A percentile compares a stretch with the other conserved stretches of the same genome.
phyloP scores from a whole-genome alignment of 1,284 basidiomycete genomes.

The Neotropicomus parvogracilis region DNA sequence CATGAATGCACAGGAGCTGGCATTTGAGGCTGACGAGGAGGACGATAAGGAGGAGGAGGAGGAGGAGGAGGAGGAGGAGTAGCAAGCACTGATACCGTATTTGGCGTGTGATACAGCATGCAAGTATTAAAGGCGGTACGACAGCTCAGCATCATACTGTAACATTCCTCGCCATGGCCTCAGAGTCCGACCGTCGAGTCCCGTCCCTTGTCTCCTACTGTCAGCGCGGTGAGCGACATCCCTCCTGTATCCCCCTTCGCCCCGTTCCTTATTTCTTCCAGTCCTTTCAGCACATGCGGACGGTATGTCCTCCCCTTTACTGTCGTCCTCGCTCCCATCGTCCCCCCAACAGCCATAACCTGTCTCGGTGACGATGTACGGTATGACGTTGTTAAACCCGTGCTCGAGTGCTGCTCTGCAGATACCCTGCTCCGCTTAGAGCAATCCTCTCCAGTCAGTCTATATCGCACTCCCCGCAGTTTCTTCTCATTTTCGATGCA shows the following conservation, averaged over 20 bases:
- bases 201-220: conserved; percentile 47
- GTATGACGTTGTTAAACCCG: conserved; percentile 62
- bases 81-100: conserved; percentile 11
- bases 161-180: conserved; percentile 20
- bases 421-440: conserved; percentile 68
- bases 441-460: conserved; percentile 61
- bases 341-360: conserved; percentile 43
- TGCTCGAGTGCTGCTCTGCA: conserved; percentile 65
- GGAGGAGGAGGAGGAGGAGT: conserved; percentile 4
- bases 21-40: conserved; percentile 45
- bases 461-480: conserved; percentile 4
- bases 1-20: conserved; percentile 68
- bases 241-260: not conserved
- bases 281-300: conserved; percentile 56
- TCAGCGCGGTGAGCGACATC: conserved; percentile 35
- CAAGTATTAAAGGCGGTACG: conserved; percentile 19
- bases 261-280: conserved; percentile 20
- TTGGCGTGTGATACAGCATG: conserved; percentile 19
- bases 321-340: conserved; percentile 3
- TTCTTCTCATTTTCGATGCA: conserved; percentile 29
- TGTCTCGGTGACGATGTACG: conserved; percentile 57
- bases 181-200: conserved; percentile 38
- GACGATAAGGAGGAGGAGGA: conserved; percentile 36
- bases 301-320: conserved; percentile 34
- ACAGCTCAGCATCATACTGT: not conserved